Evolutionary conservation across 148 eudicot species (phyloP), one percentile per base, ranked within the genome.

Genomic region (Pharnaceum exiguum): DNA sequence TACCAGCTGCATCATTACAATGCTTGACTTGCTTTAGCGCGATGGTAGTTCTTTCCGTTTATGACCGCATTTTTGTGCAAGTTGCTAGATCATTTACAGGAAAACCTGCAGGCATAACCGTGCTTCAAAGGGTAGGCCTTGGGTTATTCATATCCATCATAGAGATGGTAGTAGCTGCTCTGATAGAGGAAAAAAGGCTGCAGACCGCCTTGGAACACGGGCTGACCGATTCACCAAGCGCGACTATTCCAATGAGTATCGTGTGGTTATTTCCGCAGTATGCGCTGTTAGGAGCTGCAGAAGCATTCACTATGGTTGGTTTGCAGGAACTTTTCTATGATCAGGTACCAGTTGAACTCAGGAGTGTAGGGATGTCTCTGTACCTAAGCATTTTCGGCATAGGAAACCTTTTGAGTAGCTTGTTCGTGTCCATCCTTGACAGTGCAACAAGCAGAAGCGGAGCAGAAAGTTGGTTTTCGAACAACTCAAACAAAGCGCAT

Each of bases 221-320:
- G 33, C 56, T 82, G n/a, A 38, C 62, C 2, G 76, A 86, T 60
- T 21, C 47, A 16, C 81, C 85, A 0, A 31, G 59, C 13, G 76
- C 18, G 12, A 68, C 39, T 0, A 53, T 86, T 28, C 94, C 86
- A 0, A 82, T 86, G 84, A 70, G 70, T 2, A 50, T 86, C 0
- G 69, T 73, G 78, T 83, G 95, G 84, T 51, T 86, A 62, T 29
- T 80, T 38, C 95, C 95, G 11, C 88, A 82, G 50, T 75, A 75
- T 37, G 43, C 47, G 0, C 15, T 82, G 69, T n/a, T n/a, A 1
- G 91, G 87, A 2, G 55, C 59, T 10, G 90, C 87, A 0, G 80
- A 78, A 21, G 81, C 72, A 4, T 76, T 84, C 26, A 66, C 77
- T 0, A 67, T 78, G 35, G 90, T 81, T 2, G 90, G 90, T 7